Evolutionary conservation across 176 grass and related monocot genomes (phyloP).

Genomic region (Luzula sylvatica): DNA sequence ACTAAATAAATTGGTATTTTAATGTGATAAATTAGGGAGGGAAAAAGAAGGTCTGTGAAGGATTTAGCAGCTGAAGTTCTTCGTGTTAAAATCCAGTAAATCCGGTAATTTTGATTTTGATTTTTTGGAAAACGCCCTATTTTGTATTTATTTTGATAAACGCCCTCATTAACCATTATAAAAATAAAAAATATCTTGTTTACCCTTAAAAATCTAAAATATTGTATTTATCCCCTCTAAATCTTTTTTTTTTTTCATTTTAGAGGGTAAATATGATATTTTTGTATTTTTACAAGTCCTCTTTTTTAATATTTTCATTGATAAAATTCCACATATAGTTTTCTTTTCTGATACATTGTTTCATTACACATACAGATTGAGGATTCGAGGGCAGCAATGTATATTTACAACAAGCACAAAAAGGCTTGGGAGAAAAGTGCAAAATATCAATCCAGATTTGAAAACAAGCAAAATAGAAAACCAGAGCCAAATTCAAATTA

Average conservation of each 20-base stretch:
- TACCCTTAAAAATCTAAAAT: too few species aligned
- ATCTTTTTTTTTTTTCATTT: too few species aligned
- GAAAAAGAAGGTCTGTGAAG: slow-evolving; percentile 49
- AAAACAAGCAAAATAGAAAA: slow-evolving; percentile 39
- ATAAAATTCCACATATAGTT: too few species aligned
- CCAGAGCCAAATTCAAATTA: neutral
- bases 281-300: too few species aligned
- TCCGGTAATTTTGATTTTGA: slow-evolving; percentile 41
- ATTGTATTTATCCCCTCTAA: too few species aligned
- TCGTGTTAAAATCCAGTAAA: slow-evolving; percentile 66
- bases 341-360: slow-evolving; percentile 1
- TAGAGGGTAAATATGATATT: too few species aligned
- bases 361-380: slow-evolving; percentile 44
- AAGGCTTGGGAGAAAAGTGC: slow-evolving; percentile 71
- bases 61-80: slow-evolving; percentile 90
- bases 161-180: too few species aligned
- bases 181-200: too few species aligned
- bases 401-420: slow-evolving; percentile 81
- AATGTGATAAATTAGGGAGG: slow-evolving; percentile 39
- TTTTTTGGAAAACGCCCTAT: too few species aligned
- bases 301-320: too few species aligned
- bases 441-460: slow-evolving; percentile 48
- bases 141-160: too few species aligned
- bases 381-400: slow-evolving; percentile 83
- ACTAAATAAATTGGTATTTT: slow-evolving; percentile 15